These are phyloP conservation scores for Wilcoxina mikolae DNA, from an alignment of 495 filamentous ascomycete species.

Conservation along the genomic window DNA sequence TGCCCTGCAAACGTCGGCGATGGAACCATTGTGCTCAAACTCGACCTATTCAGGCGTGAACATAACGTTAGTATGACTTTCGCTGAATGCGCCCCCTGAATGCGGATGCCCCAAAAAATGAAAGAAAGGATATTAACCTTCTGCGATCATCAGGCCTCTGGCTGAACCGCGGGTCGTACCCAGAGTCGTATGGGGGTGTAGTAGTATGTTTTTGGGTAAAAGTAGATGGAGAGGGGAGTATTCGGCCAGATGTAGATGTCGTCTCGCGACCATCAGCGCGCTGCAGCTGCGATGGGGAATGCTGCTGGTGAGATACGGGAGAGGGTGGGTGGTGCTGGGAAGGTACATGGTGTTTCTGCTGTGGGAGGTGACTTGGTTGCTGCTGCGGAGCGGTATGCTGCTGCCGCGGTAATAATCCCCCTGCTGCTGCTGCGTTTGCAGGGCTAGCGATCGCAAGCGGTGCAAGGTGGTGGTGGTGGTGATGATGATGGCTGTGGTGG, in stretches of 20 bases:
- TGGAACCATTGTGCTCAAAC: slow-evolving; percentile 23
- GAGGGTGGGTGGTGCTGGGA: slow-evolving; percentile 14
- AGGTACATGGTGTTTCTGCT: slow-evolving; percentile 20
- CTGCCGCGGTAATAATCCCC: slow-evolving; percentile 17
- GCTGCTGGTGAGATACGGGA: slow-evolving; percentile 18
- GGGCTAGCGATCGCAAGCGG: slow-evolving; percentile 21
- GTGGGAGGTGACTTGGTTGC: slow-evolving; percentile 9
- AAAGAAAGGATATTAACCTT: slow-evolving; percentile 17
- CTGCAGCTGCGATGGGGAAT: slow-evolving; percentile 6
- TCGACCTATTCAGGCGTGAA: slow-evolving; percentile 15
- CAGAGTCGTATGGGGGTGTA: slow-evolving; percentile 3
- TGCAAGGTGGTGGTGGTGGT: no score
- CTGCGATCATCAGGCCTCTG: slow-evolving; percentile 15
- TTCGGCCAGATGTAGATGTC: not conserved
- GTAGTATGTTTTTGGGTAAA: not conserved
- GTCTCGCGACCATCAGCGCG: not conserved
- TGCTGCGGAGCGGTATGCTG: slow-evolving; percentile 16
- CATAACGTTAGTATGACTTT: not conserved
- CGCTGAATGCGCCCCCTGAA: no score
- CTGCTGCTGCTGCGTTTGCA: slow-evolving; percentile 14
- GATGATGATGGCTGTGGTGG: no score
- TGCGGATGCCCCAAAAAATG: no score
- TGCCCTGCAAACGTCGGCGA: slow-evolving; percentile 25
- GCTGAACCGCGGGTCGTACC: slow-evolving; percentile 21
- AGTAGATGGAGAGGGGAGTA: not conserved